phyloP scores from a whole-genome alignment of 116 monocot genomes.

The Posidonia oceanica region DNA sequence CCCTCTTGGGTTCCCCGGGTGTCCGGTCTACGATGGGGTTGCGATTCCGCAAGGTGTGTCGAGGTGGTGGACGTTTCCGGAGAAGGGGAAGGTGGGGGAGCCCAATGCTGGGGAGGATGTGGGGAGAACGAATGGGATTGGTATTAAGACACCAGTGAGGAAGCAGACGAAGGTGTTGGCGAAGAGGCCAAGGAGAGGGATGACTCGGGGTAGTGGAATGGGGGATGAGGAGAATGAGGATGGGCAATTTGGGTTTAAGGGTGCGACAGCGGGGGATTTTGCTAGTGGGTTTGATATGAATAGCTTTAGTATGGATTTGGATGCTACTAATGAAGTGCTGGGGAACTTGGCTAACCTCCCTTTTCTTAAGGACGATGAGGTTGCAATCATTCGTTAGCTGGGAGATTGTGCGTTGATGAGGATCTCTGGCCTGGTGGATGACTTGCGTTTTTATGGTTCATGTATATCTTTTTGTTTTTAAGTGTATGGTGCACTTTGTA shows the following conservation, averaged over 20 bases:
- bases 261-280: background rate
- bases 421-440: too few species aligned
- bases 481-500: too few species aligned
- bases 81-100: background rate
- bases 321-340: constrained; percentile 26
- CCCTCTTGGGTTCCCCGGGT: constrained; percentile 50
- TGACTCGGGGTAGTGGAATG: background rate
- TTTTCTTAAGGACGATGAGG: constrained; percentile 11
- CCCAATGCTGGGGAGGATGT: background rate
- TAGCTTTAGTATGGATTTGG: constrained; percentile 25
- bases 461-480: too few species aligned
- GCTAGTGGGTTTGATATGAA: constrained; percentile 12
- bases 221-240: background rate
- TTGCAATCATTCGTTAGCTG: background rate
- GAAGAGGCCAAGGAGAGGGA: constrained; percentile 15
- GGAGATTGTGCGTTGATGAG: too few species aligned
- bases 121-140: background rate
- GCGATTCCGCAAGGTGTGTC: background rate
- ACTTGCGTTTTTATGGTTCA: too few species aligned
- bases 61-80: background rate
- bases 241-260: background rate
- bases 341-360: constrained; percentile 29
- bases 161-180: constrained; percentile 15
- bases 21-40: constrained; percentile 4
- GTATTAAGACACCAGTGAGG: background rate